Evolutionary conservation across 495 filamentous ascomycete species (phyloP).

Genomic region (Massariosphaeria phaeospora): DNA sequence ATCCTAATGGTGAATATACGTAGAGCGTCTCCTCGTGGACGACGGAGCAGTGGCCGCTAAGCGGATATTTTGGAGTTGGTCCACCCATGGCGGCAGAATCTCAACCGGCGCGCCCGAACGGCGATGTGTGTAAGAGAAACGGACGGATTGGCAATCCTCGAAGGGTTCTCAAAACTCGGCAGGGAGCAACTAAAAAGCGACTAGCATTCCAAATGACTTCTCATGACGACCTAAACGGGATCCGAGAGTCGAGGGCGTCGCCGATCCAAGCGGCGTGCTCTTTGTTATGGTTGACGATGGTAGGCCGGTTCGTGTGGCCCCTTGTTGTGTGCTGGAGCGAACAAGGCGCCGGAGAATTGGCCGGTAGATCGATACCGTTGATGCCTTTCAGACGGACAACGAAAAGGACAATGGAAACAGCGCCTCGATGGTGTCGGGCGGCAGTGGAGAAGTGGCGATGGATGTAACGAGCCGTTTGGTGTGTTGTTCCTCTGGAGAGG

Average conservation of each 20-base stretch:
- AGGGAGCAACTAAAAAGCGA: slow-evolving; percentile 2
- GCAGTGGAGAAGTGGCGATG: background rate
- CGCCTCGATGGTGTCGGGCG: no score
- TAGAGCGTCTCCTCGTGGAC: slow-evolving; percentile 82
- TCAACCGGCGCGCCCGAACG: no score
- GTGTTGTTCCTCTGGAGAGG: no score
- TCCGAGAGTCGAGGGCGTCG: background rate
- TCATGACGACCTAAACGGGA: slow-evolving; percentile 23
- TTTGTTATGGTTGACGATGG: no score
- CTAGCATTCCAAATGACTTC: slow-evolving; percentile 23
- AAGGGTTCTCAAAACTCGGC: background rate
- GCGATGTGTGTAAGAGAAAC: background rate
- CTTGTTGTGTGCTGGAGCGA: no score
- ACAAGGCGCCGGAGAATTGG: no score
- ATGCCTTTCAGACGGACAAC: no score
- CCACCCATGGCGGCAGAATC: no score
- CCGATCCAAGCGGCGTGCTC: background rate
- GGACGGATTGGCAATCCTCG: background rate
- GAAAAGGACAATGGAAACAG: no score
- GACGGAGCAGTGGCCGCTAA: slow-evolving; percentile 75
- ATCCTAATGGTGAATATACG: slow-evolving; percentile 68
- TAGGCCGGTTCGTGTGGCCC: no score
- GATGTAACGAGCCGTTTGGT: background rate
- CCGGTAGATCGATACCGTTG: no score
- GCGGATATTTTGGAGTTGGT: slow-evolving; percentile 52